A percentile compares a stretch with the other conserved stretches of the same genome.
These are phyloP conservation scores for Monoraphidium neglectum DNA, from an alignment of 139 green algal species.

Conservation along the genomic window DNA sequence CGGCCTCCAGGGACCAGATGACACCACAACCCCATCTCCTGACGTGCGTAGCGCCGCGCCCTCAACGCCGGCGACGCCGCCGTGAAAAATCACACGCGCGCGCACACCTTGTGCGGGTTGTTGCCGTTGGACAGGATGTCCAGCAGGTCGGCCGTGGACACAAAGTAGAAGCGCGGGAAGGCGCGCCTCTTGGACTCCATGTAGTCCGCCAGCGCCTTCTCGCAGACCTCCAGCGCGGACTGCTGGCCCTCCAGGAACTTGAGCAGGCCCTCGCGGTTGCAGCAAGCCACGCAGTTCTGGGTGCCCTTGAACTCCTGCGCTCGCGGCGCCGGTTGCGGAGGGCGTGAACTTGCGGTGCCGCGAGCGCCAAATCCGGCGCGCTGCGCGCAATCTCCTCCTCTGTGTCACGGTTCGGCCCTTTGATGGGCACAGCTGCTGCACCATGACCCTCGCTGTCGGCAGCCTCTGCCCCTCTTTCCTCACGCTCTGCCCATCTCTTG, in stretches of 20 bases:
- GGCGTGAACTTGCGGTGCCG: too few species aligned
- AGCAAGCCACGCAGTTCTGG: constrained; percentile 81
- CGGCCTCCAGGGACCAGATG: too few species aligned
- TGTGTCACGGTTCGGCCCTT: too few species aligned
- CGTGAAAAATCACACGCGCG: neutral
- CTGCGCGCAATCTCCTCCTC: too few species aligned
- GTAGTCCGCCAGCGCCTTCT: constrained; percentile 85
- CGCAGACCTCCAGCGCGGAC: constrained; percentile 58
- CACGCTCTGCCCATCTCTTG: neutral
- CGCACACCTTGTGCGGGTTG: constrained; percentile 59
- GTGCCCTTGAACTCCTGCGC: constrained; percentile 49
- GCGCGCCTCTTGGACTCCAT: constrained; percentile 83
- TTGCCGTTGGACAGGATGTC: constrained; percentile 89
- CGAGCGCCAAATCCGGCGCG: too few species aligned
- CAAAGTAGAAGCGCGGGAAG: constrained; percentile 90
- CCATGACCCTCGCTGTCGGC: too few species aligned
- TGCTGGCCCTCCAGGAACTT: constrained; percentile 73
- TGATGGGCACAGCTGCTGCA: too few species aligned
- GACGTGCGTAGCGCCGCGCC: too few species aligned
- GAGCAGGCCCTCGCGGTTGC: constrained; percentile 75
- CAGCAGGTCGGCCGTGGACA: constrained; percentile 80
- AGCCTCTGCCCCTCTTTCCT: too few species aligned
- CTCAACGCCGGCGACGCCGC: too few species aligned
- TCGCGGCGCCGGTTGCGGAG: too few species aligned
- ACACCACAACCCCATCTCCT: too few species aligned